Evolutionary conservation across 768 basidiomycete species (phyloP).

Genomic region (Crepidotus variabilis): DNA sequence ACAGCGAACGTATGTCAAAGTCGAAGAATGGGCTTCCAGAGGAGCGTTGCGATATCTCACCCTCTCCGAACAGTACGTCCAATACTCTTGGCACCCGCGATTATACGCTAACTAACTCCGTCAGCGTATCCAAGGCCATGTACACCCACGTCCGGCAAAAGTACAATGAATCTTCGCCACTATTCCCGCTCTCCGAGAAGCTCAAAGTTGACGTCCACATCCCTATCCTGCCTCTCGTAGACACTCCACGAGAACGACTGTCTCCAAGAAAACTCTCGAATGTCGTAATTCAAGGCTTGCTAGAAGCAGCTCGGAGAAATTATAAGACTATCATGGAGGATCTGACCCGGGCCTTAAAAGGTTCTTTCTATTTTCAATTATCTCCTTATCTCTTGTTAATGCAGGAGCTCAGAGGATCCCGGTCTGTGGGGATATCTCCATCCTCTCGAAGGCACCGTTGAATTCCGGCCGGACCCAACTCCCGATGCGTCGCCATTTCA

Average conservation of each 20-base stretch:
- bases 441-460: not conserved
- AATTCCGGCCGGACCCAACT: conserved; percentile 1
- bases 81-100: not conserved
- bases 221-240: not conserved
- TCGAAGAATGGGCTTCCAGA: not conserved
- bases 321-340: not conserved
- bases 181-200: not conserved
- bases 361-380: not conserved
- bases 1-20: not conserved
- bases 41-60: not conserved
- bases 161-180: not conserved
- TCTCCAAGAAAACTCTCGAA: not conserved
- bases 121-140: not conserved
- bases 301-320: conserved; percentile 1
- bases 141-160: not conserved
- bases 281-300: conserved; percentile 2
- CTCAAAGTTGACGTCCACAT: conserved; percentile 2
- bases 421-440: conserved; percentile 7
- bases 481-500: conserved; percentile 1
- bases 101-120: not conserved
- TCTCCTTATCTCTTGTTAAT: not conserved
- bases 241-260: not conserved
- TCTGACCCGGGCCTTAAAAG: not conserved
- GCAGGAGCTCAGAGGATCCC: not conserved
- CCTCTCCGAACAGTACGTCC: not conserved